These are phyloP conservation scores for Acer negundo DNA, from an alignment of 345 rosid genomes.

Conservation along the genomic window DNA sequence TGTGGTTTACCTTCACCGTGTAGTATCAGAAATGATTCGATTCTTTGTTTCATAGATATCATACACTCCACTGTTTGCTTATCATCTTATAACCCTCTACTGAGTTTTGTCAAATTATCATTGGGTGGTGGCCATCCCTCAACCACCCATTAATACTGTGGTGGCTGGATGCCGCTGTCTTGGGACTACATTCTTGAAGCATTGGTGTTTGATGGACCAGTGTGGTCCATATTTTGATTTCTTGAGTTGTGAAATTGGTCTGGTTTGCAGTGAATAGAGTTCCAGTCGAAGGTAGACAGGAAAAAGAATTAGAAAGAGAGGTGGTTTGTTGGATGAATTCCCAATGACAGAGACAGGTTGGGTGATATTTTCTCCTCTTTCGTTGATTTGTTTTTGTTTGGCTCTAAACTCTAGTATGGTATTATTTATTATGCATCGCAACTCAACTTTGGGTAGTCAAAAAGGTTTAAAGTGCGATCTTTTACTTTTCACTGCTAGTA, in stretches of 20 bases:
- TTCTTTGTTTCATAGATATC: neutral
- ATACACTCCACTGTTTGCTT: neutral
- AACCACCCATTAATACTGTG: neutral
- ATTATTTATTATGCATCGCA: no score
- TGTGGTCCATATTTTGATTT: neutral
- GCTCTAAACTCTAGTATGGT: neutral
- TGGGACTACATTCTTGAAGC: neutral
- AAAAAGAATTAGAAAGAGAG: neutral
- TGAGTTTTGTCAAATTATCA: neutral
- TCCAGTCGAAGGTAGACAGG: neutral
- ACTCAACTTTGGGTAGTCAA: conserved; percentile 10
- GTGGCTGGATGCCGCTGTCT: neutral
- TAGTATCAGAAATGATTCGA: neutral
- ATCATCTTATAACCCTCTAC: neutral
- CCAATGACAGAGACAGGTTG: neutral
- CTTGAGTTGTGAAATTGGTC: neutral
- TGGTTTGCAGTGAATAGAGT: neutral
- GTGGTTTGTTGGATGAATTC: neutral
- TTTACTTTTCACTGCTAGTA: neutral
- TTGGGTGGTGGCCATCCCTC: neutral
- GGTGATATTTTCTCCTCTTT: neutral
- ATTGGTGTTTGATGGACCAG: conserved; percentile 1
- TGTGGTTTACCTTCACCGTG: neutral
- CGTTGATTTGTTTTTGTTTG: neutral
- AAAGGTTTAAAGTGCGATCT: neutral